Conservation (phyloP, 169 alveolate species). For the Plasmodium ovale region DNA sequence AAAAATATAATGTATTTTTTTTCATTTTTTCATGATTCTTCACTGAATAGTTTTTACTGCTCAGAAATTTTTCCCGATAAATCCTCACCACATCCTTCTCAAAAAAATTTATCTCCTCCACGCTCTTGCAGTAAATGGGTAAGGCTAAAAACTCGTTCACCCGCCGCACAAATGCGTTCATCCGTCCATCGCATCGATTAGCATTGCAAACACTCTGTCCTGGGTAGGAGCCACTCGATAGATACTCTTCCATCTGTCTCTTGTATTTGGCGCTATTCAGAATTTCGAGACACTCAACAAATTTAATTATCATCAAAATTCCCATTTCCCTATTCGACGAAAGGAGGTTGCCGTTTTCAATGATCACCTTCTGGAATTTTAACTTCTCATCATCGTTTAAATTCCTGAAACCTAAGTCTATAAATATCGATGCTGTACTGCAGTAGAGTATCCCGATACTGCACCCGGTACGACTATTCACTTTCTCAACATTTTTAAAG, state of each 20-base stretch:
- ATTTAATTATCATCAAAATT: conserved; percentile 49
- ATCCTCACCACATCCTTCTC: conserved; percentile 1
- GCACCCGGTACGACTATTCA: background rate
- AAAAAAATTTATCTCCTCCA: conserved; percentile 37
- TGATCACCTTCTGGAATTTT: conserved; percentile 44
- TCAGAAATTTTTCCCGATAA: conserved; percentile 30
- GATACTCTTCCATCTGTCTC: conserved; percentile 24
- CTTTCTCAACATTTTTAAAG: conserved; percentile 31
- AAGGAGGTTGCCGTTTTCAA: conserved; percentile 18
- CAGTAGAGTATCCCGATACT: conserved; percentile 23
- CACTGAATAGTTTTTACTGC: conserved; percentile 21
- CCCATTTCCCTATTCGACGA: conserved; percentile 15
- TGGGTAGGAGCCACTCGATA: conserved; percentile 2
- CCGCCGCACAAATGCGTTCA: conserved; percentile 1
- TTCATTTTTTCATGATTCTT: conserved; percentile 70
- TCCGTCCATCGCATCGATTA: background rate
- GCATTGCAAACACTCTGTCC: background rate
- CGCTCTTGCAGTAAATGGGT: conserved; percentile 40
- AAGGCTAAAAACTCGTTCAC: conserved; percentile 57
- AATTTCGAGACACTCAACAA: conserved; percentile 54
- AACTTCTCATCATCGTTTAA: conserved; percentile 54
- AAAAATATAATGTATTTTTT: conserved; percentile 48
- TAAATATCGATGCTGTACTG: conserved; percentile 40
- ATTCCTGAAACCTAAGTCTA: conserved; percentile 57
- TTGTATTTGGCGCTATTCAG: conserved; percentile 31